These are phyloP conservation scores for Erysimum cheiranthoides DNA, from an alignment of 345 rosid genomes.

Conservation along the genomic window DNA sequence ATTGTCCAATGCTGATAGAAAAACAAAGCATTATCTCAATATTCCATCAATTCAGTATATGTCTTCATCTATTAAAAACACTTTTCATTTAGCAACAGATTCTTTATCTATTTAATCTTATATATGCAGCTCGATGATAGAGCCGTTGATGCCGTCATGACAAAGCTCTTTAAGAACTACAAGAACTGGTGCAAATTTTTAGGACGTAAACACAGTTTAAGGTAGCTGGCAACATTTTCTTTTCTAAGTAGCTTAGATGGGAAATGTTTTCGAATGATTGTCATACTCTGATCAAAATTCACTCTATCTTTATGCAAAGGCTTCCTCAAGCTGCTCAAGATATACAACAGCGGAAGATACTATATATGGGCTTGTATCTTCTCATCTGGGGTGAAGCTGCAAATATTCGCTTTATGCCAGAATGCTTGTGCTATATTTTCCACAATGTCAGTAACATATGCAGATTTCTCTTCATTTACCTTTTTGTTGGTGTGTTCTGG, in stretches of 20 bases:
- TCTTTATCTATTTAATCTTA: constrained; percentile 1
- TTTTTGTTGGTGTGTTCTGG: constrained; percentile 14
- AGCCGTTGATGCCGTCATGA: constrained; percentile 87
- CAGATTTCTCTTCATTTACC: constrained; percentile 21
- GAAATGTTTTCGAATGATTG: constrained; percentile 26
- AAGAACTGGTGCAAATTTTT: constrained; percentile 94
- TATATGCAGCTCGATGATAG: constrained; percentile 90
- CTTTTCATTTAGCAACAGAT: background rate
- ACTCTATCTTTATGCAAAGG: constrained; percentile 48
- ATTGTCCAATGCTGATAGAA: constrained; percentile 10
- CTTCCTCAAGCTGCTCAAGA: constrained; percentile 92
- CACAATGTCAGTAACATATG: constrained; percentile 72
- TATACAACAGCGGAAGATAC: constrained; percentile 88
- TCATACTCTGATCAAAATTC: constrained; percentile 27
- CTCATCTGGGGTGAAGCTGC: constrained; percentile 99
- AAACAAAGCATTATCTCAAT: constrained; percentile 12
- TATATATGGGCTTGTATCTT: constrained; percentile 93
- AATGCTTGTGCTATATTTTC: constrained; percentile 93
- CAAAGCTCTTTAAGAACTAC: constrained; percentile 88
- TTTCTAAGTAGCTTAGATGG: constrained; percentile 10
- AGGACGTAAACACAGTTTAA: constrained; percentile 92
- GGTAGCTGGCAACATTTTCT: constrained; percentile 53
- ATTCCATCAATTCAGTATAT: background rate
- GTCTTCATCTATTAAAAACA: constrained; percentile 25
- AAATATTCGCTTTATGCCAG: constrained; percentile 93